phyloP scores from a whole-genome alignment of 345 rosid species.

The Eutrema heterophyllum region DNA sequence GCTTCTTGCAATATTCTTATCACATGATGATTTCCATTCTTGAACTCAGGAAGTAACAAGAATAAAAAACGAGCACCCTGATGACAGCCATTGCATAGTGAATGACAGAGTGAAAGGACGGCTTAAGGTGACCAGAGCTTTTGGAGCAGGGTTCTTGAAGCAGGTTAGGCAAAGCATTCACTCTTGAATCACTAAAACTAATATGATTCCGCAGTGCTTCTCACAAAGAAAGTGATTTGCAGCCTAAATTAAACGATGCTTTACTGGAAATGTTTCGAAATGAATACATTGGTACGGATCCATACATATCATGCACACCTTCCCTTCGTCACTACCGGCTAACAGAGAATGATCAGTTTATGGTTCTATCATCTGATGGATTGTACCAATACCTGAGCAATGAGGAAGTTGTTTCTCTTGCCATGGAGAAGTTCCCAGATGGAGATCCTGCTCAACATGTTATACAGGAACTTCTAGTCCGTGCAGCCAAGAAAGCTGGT shows the following conservation, averaged over 20 bases:
- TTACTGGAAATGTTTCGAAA: slow-evolving; percentile 87
- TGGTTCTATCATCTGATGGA: slow-evolving; percentile 93
- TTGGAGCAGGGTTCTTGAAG: slow-evolving; percentile 96
- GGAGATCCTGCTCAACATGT: slow-evolving; percentile 98
- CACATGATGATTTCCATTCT: slow-evolving; percentile 9
- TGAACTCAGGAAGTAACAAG: slow-evolving; percentile 76
- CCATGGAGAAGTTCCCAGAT: slow-evolving; percentile 90
- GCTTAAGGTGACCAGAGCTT: slow-evolving; percentile 93
- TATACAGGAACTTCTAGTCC: slow-evolving; percentile 83
- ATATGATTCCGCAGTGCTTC: neutral
- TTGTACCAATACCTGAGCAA: slow-evolving; percentile 91
- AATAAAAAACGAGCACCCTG: slow-evolving; percentile 93
- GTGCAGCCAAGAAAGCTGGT: slow-evolving; percentile 99
- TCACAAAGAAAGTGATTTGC: slow-evolving; percentile 30
- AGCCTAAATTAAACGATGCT: slow-evolving; percentile 81
- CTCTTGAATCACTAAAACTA: neutral
- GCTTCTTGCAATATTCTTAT: neutral
- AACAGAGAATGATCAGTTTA: slow-evolving; percentile 77
- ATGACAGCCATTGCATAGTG: slow-evolving; percentile 80
- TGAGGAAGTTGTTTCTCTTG: slow-evolving; percentile 80
- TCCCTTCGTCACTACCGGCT: slow-evolving; percentile 82
- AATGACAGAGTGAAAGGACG: slow-evolving; percentile 96
- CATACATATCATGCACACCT: slow-evolving; percentile 80
- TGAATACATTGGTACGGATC: slow-evolving; percentile 80
- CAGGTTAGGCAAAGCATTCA: slow-evolving; percentile 46